Evolutionary conservation across 1,284 basidiomycete species (phyloP).

Genomic region (Megacollybia platyphylla): DNA sequence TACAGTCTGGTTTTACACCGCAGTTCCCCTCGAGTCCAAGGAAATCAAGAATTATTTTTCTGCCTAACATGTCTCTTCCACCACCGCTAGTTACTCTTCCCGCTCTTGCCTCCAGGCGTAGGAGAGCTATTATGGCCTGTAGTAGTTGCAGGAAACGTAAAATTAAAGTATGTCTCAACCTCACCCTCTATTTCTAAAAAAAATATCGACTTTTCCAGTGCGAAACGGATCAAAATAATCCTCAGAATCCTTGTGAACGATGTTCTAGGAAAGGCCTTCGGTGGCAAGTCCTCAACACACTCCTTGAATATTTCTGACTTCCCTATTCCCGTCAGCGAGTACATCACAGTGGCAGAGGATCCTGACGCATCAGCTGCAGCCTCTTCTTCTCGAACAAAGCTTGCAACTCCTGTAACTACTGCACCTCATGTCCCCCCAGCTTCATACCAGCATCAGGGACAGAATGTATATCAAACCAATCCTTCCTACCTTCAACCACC

Average conservation of each 20-base stretch:
- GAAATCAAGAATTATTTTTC: too few relatives aligned
- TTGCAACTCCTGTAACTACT: too few relatives aligned
- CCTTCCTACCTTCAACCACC: too few relatives aligned
- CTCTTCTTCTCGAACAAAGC: too few relatives aligned
- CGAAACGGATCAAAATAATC: conserved; percentile 8
- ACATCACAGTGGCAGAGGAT: conserved; percentile 6
- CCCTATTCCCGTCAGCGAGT: not conserved
- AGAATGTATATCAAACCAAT: too few relatives aligned
- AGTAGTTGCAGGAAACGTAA: conserved; percentile 37
- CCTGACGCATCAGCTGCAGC: not conserved
- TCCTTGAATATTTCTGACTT: too few relatives aligned
- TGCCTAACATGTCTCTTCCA: not conserved
- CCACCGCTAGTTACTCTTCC: not conserved
- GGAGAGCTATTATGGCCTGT: conserved; percentile 38
- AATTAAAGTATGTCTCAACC: conserved; percentile 25
- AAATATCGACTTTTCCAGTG: conserved; percentile 13
- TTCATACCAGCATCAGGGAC: too few relatives aligned
- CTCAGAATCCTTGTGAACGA: conserved; percentile 11
- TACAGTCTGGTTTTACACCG: not conserved
- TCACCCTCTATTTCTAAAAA: not conserved
- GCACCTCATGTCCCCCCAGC: too few relatives aligned
- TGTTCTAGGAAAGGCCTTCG: conserved; percentile 12
- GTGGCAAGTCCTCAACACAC: conserved; percentile 5
- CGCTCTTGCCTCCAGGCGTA: conserved; percentile 13
- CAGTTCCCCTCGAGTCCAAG: too few relatives aligned